phyloP scores from a whole-genome alignment of 768 basidiomycete genomes.

The Multifurca ochricompacta region DNA sequence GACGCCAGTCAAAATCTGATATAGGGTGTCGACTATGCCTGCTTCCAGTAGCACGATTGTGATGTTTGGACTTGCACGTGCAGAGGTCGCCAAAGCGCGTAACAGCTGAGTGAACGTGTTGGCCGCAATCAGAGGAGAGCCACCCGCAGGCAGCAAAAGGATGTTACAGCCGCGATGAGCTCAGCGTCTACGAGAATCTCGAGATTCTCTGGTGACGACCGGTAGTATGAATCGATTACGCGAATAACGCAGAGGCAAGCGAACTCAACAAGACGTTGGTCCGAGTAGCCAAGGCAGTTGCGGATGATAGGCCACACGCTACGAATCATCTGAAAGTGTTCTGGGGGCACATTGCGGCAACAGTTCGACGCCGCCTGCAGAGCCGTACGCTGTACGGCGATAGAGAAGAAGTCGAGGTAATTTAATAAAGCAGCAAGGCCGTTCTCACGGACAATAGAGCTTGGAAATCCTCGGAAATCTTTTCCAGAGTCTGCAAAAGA shows the following conservation, averaged over 20 bases:
- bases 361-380: conserved; percentile 96
- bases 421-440: conserved; percentile 89
- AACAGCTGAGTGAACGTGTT: conserved; percentile 86
- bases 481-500: conserved; percentile 77
- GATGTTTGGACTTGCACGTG: conserved; percentile 82
- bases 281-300: conserved; percentile 84
- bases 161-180: conserved; percentile 78
- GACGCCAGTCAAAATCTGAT: conserved; percentile 94
- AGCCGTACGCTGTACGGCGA: conserved; percentile 94
- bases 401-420: conserved; percentile 98
- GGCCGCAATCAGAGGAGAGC: conserved; percentile 75
- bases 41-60: conserved; percentile 83
- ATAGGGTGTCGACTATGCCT: conserved; percentile 85
- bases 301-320: conserved; percentile 91
- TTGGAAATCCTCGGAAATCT: conserved; percentile 98
- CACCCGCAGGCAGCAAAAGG: conserved; percentile 77
- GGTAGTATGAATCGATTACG: conserved; percentile 86
- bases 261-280: conserved; percentile 96
- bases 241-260: conserved; percentile 93
- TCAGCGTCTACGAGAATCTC: conserved; percentile 78
- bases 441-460: conserved; percentile 91
- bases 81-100: conserved; percentile 80
- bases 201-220: conserved; percentile 75
- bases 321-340: conserved; percentile 82
- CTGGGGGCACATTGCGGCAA: conserved; percentile 84